Conservation (phyloP, 768 basidiomycete genomes). For the Melanogaster broomeanus region DNA sequence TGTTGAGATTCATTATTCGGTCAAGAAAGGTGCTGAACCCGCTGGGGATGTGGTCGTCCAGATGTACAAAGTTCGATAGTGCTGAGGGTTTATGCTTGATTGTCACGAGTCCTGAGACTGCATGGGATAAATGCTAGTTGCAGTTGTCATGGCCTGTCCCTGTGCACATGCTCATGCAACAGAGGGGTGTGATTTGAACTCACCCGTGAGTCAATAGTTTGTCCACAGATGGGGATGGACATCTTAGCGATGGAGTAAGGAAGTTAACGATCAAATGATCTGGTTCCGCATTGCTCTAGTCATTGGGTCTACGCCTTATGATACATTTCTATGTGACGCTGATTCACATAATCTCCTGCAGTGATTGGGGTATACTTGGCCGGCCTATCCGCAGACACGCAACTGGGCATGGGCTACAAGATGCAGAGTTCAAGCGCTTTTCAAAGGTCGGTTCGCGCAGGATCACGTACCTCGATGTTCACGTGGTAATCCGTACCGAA, state of each 20-base stretch:
- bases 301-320: constrained; percentile 1
- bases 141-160: no score
- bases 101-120: no score
- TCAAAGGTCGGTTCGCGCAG: neutral
- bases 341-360: constrained; percentile 84
- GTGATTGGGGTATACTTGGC: constrained; percentile 69
- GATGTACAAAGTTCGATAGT: constrained; percentile 74
- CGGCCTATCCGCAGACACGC: constrained; percentile 54
- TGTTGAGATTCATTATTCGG: constrained; percentile 81
- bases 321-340: constrained; percentile 56
- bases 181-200: no score
- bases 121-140: no score
- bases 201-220: no score
- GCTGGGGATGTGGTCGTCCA: constrained; percentile 60
- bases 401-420: constrained; percentile 43
- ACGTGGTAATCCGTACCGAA: constrained; percentile 91
- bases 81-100: no score
- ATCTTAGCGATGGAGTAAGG: no score
- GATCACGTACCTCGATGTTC: constrained; percentile 59
- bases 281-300: no score
- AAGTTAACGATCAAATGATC: no score
- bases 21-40: constrained; percentile 43
- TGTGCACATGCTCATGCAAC: no score
- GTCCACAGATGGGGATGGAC: no score
- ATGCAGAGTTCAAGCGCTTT: neutral